phyloP scores from a whole-genome alignment of 225 moss, liverwort and hornwort species.

The Pseudoscleropodium purum region DNA sequence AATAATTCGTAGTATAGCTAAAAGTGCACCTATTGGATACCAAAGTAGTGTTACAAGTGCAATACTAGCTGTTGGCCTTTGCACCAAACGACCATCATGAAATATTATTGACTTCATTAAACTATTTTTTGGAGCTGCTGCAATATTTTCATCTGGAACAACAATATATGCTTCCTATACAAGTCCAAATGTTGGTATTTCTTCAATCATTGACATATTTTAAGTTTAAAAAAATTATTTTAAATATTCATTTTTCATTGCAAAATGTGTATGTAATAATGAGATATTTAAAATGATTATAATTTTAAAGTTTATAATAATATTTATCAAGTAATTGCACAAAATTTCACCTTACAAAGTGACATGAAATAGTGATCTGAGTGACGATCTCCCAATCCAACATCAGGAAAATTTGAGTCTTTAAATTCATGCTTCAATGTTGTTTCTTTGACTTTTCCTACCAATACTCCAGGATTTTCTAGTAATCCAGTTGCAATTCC shows the following conservation, averaged over 20 bases:
- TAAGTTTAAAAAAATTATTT: neutral
- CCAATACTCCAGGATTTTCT: slow-evolving; percentile 29
- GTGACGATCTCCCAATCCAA: slow-evolving; percentile 48
- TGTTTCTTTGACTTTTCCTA: slow-evolving; percentile 27
- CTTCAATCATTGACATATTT: neutral
- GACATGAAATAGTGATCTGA: slow-evolving; percentile 47
- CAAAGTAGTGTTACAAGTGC: slow-evolving; percentile 34
- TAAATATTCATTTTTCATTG: no score
- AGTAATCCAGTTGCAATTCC: slow-evolving; percentile 51
- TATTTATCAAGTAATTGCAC: no score
- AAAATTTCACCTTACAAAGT: slow-evolving; percentile 39
- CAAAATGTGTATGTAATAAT: neutral
- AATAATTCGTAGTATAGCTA: slow-evolving; percentile 31
- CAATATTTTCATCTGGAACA: slow-evolving; percentile 3
- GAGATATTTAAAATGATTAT: neutral
- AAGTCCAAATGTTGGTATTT: neutral
- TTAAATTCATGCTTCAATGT: slow-evolving; percentile 20
- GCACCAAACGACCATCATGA: slow-evolving; percentile 51
- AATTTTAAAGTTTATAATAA: neutral
- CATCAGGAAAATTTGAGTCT: slow-evolving; percentile 22
- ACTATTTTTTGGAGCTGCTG: slow-evolving; percentile 15
- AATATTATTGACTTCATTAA: slow-evolving; percentile 25
- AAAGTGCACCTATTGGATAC: slow-evolving; percentile 37
- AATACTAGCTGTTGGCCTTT: slow-evolving; percentile 28
- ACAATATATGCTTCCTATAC: slow-evolving; percentile 44